Evolutionary conservation across 164 flowering plant genomes (phyloP).

Genomic region (Litsea cubeba): DNA sequence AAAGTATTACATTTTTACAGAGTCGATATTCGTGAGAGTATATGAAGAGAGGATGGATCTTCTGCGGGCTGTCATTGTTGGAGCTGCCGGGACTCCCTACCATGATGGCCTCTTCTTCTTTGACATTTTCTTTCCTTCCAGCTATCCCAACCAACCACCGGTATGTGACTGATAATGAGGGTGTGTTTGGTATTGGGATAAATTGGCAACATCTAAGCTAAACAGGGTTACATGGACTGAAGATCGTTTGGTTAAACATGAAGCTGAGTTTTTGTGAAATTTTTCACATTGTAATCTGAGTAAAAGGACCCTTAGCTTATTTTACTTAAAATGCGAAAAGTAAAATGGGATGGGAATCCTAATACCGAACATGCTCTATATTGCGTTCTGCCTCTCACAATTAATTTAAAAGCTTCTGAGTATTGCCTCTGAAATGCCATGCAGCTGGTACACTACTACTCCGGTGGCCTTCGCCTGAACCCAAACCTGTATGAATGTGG

Average conservation of each 20-base stretch:
- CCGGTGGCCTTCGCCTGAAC: slow-evolving; percentile 80
- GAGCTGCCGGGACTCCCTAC: slow-evolving; percentile 86
- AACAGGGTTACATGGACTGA: background rate
- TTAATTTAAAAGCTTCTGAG: slow-evolving; percentile 5
- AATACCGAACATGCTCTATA: background rate
- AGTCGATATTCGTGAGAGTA: slow-evolving; percentile 64
- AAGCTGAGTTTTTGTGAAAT: background rate
- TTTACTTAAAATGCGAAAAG: background rate
- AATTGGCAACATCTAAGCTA: background rate
- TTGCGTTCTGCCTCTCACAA: background rate
- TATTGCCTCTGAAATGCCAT: slow-evolving; percentile 9
- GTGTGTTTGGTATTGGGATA: slow-evolving; percentile 21
- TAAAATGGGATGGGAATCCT: background rate
- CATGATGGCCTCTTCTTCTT: slow-evolving; percentile 89
- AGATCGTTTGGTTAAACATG: background rate
- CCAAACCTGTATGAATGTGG: slow-evolving; percentile 78
- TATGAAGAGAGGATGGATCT: slow-evolving; percentile 82
- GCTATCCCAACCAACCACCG: slow-evolving; percentile 67
- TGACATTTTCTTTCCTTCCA: slow-evolving; percentile 56
- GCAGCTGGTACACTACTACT: slow-evolving; percentile 70
- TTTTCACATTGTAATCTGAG: background rate
- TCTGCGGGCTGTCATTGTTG: slow-evolving; percentile 83
- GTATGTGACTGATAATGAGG: slow-evolving; percentile 46
- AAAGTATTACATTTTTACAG: slow-evolving; percentile 25
- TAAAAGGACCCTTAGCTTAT: background rate